These are phyloP conservation scores for Petasospora fabianii DNA, from an alignment of 1,139 yeast genomes.

Conservation along the genomic window DNA sequence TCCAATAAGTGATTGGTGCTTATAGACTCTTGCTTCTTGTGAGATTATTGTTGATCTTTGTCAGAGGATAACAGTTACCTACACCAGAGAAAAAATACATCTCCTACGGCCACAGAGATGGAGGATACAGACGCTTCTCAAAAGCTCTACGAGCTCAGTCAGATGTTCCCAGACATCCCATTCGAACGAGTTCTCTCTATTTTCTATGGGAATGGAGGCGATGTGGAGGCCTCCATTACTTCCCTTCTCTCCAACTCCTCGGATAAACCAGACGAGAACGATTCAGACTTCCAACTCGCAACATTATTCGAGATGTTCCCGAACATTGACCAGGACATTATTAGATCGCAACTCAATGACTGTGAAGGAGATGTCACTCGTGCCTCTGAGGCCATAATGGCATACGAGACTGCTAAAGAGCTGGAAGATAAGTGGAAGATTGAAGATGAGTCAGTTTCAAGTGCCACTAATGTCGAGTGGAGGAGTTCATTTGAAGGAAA, in stretches of 20 bases:
- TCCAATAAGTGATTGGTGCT: too few relatives aligned
- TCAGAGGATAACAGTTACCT: too few relatives aligned
- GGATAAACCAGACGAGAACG: not conserved
- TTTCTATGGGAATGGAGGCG: not conserved
- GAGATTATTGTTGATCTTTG: too few relatives aligned
- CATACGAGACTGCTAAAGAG: constrained; percentile 6
- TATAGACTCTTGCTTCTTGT: too few relatives aligned
- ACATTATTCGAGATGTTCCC: constrained; percentile 10
- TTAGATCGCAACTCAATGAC: constrained; percentile 3
- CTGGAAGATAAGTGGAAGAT: constrained; percentile 1
- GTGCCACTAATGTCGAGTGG: not conserved
- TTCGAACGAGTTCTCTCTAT: not conserved
- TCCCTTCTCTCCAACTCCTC: not conserved
- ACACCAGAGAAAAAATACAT: too few relatives aligned
- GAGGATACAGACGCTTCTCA: not conserved
- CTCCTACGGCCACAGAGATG: too few relatives aligned
- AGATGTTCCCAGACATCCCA: not conserved
- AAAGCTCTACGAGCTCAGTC: not conserved
- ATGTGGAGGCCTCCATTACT: not conserved
- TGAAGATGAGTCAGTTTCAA: not conserved
- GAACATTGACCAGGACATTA: not conserved
- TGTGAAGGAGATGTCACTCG: constrained; percentile 8
- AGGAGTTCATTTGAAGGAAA: constrained; percentile 1
- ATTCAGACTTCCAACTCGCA: not conserved
- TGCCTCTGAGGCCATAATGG: constrained; percentile 14